A percentile compares a stretch with the other conserved stretches of the same genome.
Conservation (phyloP, 2,329 filamentous ascomycete genomes). For the Neopestalotiopsis sp. region DNA sequence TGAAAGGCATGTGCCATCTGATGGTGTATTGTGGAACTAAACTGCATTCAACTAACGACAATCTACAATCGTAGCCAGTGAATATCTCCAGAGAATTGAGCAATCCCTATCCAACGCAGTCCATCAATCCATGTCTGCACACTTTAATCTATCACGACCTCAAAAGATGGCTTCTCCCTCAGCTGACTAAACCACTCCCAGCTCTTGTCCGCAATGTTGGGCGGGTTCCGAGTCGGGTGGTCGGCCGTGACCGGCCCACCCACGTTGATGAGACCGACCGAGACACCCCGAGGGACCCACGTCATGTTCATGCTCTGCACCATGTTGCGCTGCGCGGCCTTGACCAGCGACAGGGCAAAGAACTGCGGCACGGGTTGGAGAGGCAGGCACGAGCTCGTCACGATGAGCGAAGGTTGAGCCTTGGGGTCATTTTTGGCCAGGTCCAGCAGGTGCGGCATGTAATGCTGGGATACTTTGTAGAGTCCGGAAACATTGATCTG, state of each 20-base stretch:
- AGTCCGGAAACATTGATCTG: conserved; percentile 51
- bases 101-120: too few species aligned
- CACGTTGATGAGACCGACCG: conserved; percentile 51
- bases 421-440: conserved; percentile 34
- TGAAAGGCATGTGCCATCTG: too few species aligned
- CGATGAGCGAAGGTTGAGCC: conserved; percentile 50
- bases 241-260: conserved; percentile 46
- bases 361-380: conserved; percentile 50
- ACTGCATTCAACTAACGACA: too few species aligned
- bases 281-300: conserved; percentile 45
- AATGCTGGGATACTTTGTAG: conserved; percentile 51
- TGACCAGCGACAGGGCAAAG: conserved; percentile 54
- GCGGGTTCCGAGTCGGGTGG: conserved; percentile 47
- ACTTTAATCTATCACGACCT: conserved; percentile 30
- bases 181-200: conserved; percentile 49
- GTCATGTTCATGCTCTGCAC: conserved; percentile 41
- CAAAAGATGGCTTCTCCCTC: conserved; percentile 39
- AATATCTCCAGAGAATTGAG: too few species aligned
- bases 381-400: conserved; percentile 53
- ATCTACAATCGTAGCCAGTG: too few species aligned
- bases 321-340: conserved; percentile 56
- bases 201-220: conserved; percentile 48
- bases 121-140: too few species aligned
- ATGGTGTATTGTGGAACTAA: too few species aligned
- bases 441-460: conserved; percentile 45